phyloP scores from a whole-genome alignment of 306 rosid species.

The Datisca glomerata region DNA sequence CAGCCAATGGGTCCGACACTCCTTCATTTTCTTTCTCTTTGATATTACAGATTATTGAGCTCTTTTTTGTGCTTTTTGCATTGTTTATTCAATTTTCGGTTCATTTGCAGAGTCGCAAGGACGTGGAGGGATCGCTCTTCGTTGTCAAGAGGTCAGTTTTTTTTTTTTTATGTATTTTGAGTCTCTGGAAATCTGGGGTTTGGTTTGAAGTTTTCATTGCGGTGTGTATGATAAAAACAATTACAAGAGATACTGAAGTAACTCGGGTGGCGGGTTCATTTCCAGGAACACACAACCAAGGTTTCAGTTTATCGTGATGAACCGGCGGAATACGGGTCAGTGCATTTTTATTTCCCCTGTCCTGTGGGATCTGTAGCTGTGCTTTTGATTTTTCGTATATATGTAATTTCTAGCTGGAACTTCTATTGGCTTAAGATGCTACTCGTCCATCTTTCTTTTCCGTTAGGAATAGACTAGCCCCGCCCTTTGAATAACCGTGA shows the following conservation, averaged over 20 bases:
- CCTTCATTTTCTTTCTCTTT: neutral
- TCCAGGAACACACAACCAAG: slow-evolving; percentile 60
- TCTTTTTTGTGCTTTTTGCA: neutral
- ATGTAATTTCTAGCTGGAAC: too few relatives aligned
- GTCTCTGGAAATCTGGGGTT: neutral
- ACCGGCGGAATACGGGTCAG: slow-evolving; percentile 73
- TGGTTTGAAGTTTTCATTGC: neutral
- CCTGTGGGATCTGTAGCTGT: neutral
- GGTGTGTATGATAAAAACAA: neutral
- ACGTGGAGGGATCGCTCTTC: slow-evolving; percentile 92
- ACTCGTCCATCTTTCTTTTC: neutral
- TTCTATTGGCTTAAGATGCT: too few relatives aligned
- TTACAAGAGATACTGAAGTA: too few relatives aligned
- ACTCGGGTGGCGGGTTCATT: too few relatives aligned
- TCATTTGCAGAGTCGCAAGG: slow-evolving; percentile 72
- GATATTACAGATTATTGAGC: neutral
- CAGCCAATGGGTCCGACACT: slow-evolving; percentile 48
- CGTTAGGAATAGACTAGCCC: neutral
- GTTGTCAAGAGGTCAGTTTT: slow-evolving; percentile 64
- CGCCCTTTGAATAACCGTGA: neutral
- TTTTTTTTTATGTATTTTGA: neutral
- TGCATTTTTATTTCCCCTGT: neutral
- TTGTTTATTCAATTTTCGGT: neutral
- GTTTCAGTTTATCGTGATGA: slow-evolving; percentile 88
- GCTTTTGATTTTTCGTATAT: too few relatives aligned